These are phyloP conservation scores for Camillea tinctor DNA, from an alignment of 2,329 filamentous ascomycete genomes.

Conservation along the genomic window DNA sequence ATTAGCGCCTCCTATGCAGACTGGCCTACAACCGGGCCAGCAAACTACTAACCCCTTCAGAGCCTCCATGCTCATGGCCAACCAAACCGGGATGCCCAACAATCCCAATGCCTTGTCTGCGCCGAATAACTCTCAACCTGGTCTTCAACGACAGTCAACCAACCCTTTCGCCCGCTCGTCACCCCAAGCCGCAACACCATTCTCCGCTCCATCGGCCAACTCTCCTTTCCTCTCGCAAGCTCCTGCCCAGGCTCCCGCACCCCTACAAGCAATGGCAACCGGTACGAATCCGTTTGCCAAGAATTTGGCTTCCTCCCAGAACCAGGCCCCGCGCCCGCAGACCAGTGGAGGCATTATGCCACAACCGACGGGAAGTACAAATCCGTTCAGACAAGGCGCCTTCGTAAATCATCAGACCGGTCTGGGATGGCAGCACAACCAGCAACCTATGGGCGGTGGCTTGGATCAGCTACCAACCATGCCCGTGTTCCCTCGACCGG, in stretches of 20 bases:
- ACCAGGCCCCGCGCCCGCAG: slow-evolving; percentile 42
- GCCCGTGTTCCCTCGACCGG: slow-evolving; percentile 82
- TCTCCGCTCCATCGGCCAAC: slow-evolving; percentile 32
- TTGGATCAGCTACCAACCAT: slow-evolving; percentile 77
- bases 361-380: slow-evolving; percentile 84
- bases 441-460: slow-evolving; percentile 76
- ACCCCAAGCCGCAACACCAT: slow-evolving; percentile 41
- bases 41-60: slow-evolving; percentile 90
- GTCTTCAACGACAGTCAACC: slow-evolving; percentile 64
- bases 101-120: slow-evolving; percentile 37
- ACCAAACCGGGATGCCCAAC: slow-evolving; percentile 48
- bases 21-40: slow-evolving; percentile 47
- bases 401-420: slow-evolving; percentile 90
- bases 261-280: slow-evolving; percentile 49
- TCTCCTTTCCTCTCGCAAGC: slow-evolving; percentile 47
- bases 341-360: slow-evolving; percentile 56
- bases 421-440: slow-evolving; percentile 80
- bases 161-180: slow-evolving; percentile 81
- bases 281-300: slow-evolving; percentile 61
- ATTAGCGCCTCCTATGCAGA: slow-evolving; percentile 39
- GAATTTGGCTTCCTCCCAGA: slow-evolving; percentile 39
- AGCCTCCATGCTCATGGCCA: slow-evolving; percentile 75
- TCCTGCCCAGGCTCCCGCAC: slow-evolving; percentile 36
- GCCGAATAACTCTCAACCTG: slow-evolving; percentile 38
- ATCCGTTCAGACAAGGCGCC: slow-evolving; percentile 88